Conservation (phyloP, 1,284 basidiomycete genomes). For the Cronartium quercuum region DNA sequence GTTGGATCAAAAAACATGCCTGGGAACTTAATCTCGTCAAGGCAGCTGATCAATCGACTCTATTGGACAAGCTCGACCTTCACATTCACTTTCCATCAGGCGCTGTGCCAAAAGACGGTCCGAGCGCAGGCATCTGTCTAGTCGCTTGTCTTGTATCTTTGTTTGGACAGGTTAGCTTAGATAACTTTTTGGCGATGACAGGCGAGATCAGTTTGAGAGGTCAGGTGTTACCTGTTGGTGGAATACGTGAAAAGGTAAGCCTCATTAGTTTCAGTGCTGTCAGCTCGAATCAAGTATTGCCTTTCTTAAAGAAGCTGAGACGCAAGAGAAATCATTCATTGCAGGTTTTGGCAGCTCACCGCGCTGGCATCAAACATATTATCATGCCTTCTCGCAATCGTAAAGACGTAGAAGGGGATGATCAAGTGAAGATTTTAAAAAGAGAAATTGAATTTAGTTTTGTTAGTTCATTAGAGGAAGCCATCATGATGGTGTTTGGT, state of each 20-base stretch:
- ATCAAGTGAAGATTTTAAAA: not conserved
- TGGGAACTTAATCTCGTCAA: conserved; percentile 69
- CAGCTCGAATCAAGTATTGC: not conserved
- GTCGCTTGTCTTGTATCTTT: conserved; percentile 76
- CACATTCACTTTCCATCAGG: conserved; percentile 73
- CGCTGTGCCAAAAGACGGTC: conserved; percentile 83
- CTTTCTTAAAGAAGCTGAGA: not conserved
- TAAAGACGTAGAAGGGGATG: conserved; percentile 20
- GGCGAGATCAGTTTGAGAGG: conserved; percentile 66
- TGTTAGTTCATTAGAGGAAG: conserved; percentile 15
- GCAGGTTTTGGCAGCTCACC: conserved; percentile 68
- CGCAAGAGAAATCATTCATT: not conserved
- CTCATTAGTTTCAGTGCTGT: not conserved
- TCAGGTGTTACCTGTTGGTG: conserved; percentile 68
- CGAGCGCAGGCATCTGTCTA: conserved; percentile 81
- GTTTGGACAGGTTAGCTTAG: conserved; percentile 65
- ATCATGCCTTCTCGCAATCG: conserved; percentile 58
- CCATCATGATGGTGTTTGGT: conserved; percentile 13
- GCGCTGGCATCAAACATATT: conserved; percentile 71
- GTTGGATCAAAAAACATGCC: conserved; percentile 74
- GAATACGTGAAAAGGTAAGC: conserved; percentile 67
- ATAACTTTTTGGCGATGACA: conserved; percentile 69
- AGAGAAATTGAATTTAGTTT: conserved; percentile 9
- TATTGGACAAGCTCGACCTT: conserved; percentile 69
- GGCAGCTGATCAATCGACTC: conserved; percentile 61